A percentile compares a stretch with the other conserved stretches of the same genome.
Evolutionary conservation across 2,329 filamentous ascomycete species (phyloP).

Genomic region (Teratosphaeria destructans): DNA sequence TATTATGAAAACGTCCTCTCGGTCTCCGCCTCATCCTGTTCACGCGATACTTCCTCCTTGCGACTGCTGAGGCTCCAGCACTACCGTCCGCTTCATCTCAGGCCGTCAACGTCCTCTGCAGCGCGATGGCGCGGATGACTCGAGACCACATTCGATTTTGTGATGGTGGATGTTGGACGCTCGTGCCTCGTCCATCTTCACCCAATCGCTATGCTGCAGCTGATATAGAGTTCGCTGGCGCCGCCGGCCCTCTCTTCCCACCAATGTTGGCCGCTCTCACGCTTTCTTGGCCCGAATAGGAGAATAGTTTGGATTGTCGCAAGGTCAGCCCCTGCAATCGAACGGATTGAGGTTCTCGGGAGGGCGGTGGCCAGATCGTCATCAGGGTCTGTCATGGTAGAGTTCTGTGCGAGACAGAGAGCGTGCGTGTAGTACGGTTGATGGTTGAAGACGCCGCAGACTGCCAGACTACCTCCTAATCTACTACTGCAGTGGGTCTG

Average conservation of each 20-base stretch:
- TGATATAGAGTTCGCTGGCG: neutral
- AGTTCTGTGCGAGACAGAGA: neutral
- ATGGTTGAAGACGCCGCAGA: too few relatives aligned
- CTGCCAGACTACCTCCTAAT: too few relatives aligned
- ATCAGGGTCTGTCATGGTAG: neutral
- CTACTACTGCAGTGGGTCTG: too few relatives aligned
- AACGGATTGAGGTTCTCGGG: neutral
- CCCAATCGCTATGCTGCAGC: neutral
- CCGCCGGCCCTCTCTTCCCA: neutral
- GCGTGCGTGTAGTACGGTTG: too few relatives aligned
- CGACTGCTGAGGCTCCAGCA: neutral
- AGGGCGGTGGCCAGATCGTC: neutral
- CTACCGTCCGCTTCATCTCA: neutral
- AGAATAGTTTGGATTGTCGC: neutral
- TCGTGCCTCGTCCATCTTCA: neutral
- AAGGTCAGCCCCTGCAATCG: neutral
- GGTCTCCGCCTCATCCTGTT: neutral
- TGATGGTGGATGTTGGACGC: neutral
- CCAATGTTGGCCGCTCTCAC: neutral
- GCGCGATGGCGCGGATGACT: neutral
- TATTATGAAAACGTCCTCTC: neutral
- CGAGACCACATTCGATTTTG: neutral
- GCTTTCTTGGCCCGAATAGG: neutral
- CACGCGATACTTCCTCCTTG: neutral
- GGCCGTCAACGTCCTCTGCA: neutral